Evolutionary conservation across 2,329 filamentous ascomycete genomes (phyloP), one percentile per base, ranked within the genome.

Genomic region (Talaromyces atroroseus): DNA sequence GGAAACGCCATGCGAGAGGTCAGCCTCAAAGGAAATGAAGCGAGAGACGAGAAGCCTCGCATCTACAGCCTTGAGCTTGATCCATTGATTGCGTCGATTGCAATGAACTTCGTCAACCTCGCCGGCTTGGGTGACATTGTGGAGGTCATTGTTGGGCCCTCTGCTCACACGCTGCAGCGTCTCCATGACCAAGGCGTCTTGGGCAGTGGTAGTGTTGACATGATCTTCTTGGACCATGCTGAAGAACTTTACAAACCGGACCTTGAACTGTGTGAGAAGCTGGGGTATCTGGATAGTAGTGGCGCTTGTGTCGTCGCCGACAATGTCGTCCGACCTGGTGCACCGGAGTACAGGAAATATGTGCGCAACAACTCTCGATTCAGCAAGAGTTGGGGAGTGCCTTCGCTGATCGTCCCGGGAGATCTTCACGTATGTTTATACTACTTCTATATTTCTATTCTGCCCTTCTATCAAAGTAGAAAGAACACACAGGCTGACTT

Each of bases 261-360:
- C 57, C 57, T 74, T 45, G 60, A 67, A 55, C 52, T 71, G 4
- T 65, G 65, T 51, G 71, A 75, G 57, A 61, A 70, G 8, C 56
- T 73, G 26, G 59, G 62, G 2, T 52, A 76, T 24, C 62, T 74
- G 29, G 63, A 57, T 2, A 58, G 61, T 18, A 10, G 14, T n/a
- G 72, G 73, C 1, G 68, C 65, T 0, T 18, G 68, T 14, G 63
- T 70, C 0, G 62, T 74, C 47, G 73, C 72, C 2, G 73, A 76
- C 60, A 76, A 75, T 56, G 70, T 70, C 3, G 66, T 73, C 57
- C 60, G 66, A 6, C 73, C 73, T 23, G 73, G 74, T 8, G 74
- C 72, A 11, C 74, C 74, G 8, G 65, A 71, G 11, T 77, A 77
- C 60, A 54, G 73, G 42, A 66, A 66, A 52, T 75, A 76, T 65